Evolutionary conservation across 495 filamentous ascomycete genomes (phyloP).

Genomic region (Pyronema domesticum): DNA sequence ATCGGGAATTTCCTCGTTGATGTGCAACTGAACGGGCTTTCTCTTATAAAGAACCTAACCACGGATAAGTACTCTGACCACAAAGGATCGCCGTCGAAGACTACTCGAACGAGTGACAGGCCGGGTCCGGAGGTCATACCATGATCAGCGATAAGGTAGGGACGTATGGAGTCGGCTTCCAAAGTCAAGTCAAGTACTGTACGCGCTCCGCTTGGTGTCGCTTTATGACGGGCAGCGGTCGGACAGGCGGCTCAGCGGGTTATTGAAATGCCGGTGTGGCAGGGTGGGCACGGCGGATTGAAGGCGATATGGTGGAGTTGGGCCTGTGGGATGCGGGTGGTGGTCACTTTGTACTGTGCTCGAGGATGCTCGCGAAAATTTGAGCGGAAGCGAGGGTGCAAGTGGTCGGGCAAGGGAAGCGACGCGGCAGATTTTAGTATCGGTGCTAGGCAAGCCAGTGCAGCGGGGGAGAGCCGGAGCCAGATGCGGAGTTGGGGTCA

Average conservation of each 20-base stretch:
- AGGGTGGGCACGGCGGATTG: background rate
- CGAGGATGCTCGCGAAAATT: constrained; percentile 1
- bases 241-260: background rate
- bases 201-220: constrained; percentile 1
- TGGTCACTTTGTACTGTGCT: constrained; percentile 11
- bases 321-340: constrained; percentile 12
- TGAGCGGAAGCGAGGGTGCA: constrained; percentile 5
- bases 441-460: constrained; percentile 8
- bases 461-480: constrained; percentile 16
- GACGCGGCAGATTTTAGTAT: constrained; percentile 14
- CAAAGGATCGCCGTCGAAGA: background rate
- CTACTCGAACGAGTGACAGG: background rate
- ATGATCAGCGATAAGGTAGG: constrained; percentile 12
- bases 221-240: background rate
- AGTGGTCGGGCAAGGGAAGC: constrained; percentile 6
- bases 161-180: background rate
- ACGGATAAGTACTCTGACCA: constrained; percentile 5
- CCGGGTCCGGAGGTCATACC: constrained; percentile 16
- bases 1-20: constrained; percentile 46
- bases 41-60: constrained; percentile 81
- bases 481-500: constrained; percentile 13
- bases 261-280: background rate
- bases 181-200: background rate
- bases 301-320: constrained; percentile 14
- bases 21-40: constrained; percentile 77